A percentile compares a stretch with the other conserved stretches of the same genome.
Evolutionary conservation across 768 basidiomycete genomes (phyloP).

Genomic region (Termitomyces sp.): DNA sequence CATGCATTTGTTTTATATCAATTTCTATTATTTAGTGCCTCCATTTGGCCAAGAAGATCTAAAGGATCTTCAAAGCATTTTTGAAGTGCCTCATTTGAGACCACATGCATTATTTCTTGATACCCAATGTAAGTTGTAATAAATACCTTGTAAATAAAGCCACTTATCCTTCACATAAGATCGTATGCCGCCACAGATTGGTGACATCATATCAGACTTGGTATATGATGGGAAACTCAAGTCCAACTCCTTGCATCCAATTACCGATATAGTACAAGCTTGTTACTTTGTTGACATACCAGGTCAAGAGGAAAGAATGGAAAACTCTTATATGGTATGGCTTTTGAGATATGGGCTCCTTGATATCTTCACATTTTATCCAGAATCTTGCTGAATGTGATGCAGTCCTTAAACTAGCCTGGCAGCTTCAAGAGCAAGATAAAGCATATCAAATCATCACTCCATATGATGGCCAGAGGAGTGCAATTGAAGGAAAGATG

Average conservation of each 20-base stretch:
- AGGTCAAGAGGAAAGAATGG: conserved; percentile 28
- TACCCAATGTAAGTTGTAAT: conserved; percentile 58
- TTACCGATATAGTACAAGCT: conserved; percentile 37
- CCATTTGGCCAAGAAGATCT: conserved; percentile 73
- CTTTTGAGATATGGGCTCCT: conserved; percentile 1
- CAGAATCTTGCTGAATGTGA: conserved; percentile 60
- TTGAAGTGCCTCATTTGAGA: conserved; percentile 64
- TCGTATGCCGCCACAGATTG: conserved; percentile 80
- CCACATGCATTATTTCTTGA: conserved; percentile 49
- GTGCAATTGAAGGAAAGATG: conserved; percentile 49
- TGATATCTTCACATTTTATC: neutral
- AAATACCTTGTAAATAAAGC: conserved; percentile 2
- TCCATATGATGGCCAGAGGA: conserved; percentile 75
- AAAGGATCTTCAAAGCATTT: conserved; percentile 62
- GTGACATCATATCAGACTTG: conserved; percentile 59
- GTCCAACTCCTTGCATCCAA: conserved; percentile 44
- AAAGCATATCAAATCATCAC: conserved; percentile 65
- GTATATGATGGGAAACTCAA: conserved; percentile 60
- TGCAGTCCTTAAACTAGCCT: conserved; percentile 51
- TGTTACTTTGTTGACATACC: conserved; percentile 62
- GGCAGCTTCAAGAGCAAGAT: conserved; percentile 42
- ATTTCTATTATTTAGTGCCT: conserved; percentile 47
- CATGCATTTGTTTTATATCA: conserved; percentile 9
- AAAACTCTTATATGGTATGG: conserved; percentile 31
- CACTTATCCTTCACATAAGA: conserved; percentile 36